Evolutionary conservation across 805 yeast genomes (phyloP).

Genomic region (Ogataea nakhonphanomensis): DNA sequence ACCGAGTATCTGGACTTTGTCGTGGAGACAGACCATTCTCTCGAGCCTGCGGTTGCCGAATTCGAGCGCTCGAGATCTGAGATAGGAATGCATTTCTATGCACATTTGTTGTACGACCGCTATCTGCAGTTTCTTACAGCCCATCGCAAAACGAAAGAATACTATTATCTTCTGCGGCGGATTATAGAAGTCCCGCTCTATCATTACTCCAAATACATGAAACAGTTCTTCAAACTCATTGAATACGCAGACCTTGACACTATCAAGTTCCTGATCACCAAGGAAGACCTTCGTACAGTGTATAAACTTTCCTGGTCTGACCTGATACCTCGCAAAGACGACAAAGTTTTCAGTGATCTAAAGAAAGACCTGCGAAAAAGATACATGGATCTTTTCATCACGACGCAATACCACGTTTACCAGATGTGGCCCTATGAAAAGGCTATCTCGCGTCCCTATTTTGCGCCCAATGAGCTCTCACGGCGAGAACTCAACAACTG

Average conservation of each 20-base stretch:
- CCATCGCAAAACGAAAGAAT: constrained; percentile 29
- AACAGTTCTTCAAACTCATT: constrained; percentile 34
- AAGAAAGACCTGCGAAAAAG: constrained; percentile 41
- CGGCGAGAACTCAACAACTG: constrained; percentile 54
- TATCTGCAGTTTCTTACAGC: constrained; percentile 43
- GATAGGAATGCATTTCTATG: constrained; percentile 52
- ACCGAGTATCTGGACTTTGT: constrained; percentile 41
- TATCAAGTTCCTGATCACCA: constrained; percentile 24
- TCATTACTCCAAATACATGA: constrained; percentile 47
- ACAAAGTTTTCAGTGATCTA: constrained; percentile 26
- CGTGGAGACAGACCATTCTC: constrained; percentile 30
- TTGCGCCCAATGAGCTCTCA: constrained; percentile 33
- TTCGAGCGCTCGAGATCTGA: constrained; percentile 47
- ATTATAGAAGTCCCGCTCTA: constrained; percentile 55
- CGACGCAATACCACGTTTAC: constrained; percentile 51
- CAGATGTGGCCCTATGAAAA: constrained; percentile 51
- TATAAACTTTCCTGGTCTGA: constrained; percentile 25
- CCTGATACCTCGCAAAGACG: constrained; percentile 18
- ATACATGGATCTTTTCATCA: constrained; percentile 50
- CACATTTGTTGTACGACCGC: constrained; percentile 48
- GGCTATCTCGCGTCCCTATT: constrained; percentile 37
- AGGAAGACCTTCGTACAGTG: constrained; percentile 20
- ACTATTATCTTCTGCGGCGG: constrained; percentile 43
- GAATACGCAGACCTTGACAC: constrained; percentile 32
- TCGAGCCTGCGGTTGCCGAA: constrained; percentile 31